phyloP scores from a whole-genome alignment of 2,329 filamentous ascomycete genomes.

The Colletotrichum sp. region DNA sequence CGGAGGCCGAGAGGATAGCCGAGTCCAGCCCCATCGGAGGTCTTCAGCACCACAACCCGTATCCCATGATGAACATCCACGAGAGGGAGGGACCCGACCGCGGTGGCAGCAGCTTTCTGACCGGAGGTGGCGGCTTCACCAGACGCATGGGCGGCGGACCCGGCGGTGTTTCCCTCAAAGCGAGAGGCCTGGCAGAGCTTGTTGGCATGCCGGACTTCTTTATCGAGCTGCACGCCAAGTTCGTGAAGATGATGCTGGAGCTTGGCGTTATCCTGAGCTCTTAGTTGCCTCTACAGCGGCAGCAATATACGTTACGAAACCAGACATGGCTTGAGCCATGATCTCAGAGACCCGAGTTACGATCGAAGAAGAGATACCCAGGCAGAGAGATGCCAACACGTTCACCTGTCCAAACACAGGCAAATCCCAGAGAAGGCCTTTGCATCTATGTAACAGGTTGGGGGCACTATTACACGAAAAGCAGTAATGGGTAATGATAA shows the following conservation, averaged over 20 bases:
- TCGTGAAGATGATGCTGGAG: slow-evolving; percentile 68
- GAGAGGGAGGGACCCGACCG: slow-evolving; percentile 32
- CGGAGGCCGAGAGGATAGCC: slow-evolving; percentile 62
- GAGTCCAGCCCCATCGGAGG: slow-evolving; percentile 45
- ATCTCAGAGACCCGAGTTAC: not conserved
- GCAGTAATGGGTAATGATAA: slow-evolving; percentile 27
- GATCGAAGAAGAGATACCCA: not conserved
- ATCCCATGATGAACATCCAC: not conserved
- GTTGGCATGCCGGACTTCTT: slow-evolving; percentile 73
- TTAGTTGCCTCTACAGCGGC: slow-evolving; percentile 27
- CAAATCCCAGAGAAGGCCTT: not conserved
- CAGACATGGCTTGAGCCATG: not conserved
- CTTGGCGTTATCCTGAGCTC: slow-evolving; percentile 59
- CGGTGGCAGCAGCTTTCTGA: slow-evolving; percentile 61
- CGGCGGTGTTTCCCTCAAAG: slow-evolving; percentile 59
- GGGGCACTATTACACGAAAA: not conserved
- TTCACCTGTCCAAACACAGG: not conserved
- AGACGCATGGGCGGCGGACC: slow-evolving; percentile 63
- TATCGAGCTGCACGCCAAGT: slow-evolving; percentile 68
- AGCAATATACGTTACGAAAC: slow-evolving; percentile 3
- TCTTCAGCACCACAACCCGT: slow-evolving; percentile 43
- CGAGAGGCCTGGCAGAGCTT: slow-evolving; percentile 68
- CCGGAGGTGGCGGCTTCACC: slow-evolving; percentile 60
- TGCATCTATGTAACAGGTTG: not conserved
- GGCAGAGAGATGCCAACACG: not conserved